Evolutionary conservation across 2,329 filamentous ascomycete species (phyloP).

Genomic region (Hypoxylon rubiginosum): DNA sequence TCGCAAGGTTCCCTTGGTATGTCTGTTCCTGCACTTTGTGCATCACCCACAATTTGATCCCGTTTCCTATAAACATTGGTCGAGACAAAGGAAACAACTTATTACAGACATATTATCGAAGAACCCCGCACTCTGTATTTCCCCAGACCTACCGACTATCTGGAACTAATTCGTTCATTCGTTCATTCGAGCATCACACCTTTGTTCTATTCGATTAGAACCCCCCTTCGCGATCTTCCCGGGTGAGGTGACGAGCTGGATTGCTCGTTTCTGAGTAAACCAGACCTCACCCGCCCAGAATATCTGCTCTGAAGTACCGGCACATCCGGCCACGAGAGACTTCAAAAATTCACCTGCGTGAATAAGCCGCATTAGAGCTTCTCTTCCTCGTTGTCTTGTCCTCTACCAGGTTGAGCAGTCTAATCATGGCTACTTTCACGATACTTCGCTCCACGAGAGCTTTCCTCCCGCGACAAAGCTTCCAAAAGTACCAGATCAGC

Average conservation of each 20-base stretch:
- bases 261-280: conserved; percentile 27
- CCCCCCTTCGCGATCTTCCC: conserved; percentile 25
- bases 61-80: conserved; percentile 10
- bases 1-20: conserved; percentile 19
- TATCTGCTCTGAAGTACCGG: conserved; percentile 18
- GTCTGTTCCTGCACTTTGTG: conserved; percentile 13
- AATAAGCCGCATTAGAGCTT: conserved; percentile 30
- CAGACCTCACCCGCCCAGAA: conserved; percentile 31
- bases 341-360: conserved; percentile 35
- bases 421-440: conserved; percentile 59
- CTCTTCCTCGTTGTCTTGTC: conserved; percentile 11
- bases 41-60: conserved; percentile 13
- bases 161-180: conserved; percentile 12
- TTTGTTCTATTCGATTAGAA: conserved; percentile 26
- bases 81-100: conserved; percentile 29
- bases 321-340: conserved; percentile 36
- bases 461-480: conserved; percentile 55
- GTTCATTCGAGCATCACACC: conserved; percentile 31
- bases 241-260: conserved; percentile 35
- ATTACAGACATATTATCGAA: conserved; percentile 22
- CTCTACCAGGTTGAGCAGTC: conserved; percentile 14
- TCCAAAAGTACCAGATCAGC: conserved; percentile 51
- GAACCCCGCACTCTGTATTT: conserved; percentile 36
- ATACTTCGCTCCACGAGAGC: conserved; percentile 60
- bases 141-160: conserved; percentile 23